Evolutionary conservation across 768 basidiomycete genomes (phyloP).

Genomic region (Trametes cubensis): DNA sequence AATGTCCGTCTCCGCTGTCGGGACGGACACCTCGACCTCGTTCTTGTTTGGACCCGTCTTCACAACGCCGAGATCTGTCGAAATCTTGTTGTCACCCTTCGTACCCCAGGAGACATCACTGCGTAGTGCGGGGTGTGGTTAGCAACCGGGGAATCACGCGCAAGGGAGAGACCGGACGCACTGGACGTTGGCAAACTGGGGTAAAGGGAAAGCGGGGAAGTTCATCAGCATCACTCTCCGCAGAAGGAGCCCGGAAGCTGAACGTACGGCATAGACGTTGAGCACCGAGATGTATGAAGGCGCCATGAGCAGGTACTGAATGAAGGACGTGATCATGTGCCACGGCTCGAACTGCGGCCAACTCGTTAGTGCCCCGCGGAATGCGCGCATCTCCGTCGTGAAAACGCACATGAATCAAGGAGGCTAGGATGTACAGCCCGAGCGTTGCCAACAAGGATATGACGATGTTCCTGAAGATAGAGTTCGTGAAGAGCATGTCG

Average conservation of each 20-base stretch:
- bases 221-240: constrained; percentile 11
- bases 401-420: constrained; percentile 77
- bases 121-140: constrained; percentile 5
- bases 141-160: neutral
- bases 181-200: constrained; percentile 82
- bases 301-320: constrained; percentile 91
- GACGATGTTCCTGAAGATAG: constrained; percentile 85
- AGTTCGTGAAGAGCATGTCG: constrained; percentile 71
- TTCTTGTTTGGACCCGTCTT: constrained; percentile 66
- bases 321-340: constrained; percentile 97
- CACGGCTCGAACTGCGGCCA: constrained; percentile 83
- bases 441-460: constrained; percentile 85
- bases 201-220: neutral
- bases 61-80: constrained; percentile 85
- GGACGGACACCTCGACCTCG: constrained; percentile 85
- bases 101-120: constrained; percentile 94
- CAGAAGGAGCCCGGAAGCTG: constrained; percentile 1
- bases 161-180: constrained; percentile 26
- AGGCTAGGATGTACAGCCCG: constrained; percentile 84
- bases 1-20: constrained; percentile 86
- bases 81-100: constrained; percentile 89
- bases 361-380: neutral
- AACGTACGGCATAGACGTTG: constrained; percentile 80
- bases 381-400: neutral
- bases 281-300: constrained; percentile 94